Evolutionary conservation across 2,329 filamentous ascomycete species (phyloP).

Genomic region (Cytospora mali): DNA sequence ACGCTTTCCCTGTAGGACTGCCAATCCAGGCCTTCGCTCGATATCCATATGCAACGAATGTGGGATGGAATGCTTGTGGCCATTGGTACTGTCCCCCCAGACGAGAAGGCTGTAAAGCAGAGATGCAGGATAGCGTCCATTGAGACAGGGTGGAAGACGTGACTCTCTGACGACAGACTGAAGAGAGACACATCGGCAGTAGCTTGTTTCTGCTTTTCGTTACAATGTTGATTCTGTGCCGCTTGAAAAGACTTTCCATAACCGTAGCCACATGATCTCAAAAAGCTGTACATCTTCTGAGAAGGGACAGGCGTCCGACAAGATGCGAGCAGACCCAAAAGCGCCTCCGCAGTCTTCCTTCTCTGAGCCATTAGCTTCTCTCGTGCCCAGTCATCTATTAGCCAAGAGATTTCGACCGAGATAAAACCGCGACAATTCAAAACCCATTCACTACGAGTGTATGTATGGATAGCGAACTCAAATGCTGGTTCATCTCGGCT

Average conservation of each 20-base stretch:
- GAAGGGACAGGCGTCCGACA: neutral
- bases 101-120: conserved; percentile 1
- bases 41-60: neutral
- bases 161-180: neutral
- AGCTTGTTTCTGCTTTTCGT: neutral
- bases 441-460: neutral
- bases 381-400: neutral
- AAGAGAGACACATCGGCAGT: neutral
- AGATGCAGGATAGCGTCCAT: neutral
- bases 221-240: neutral
- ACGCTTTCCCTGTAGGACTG: neutral
- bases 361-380: neutral
- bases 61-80: neutral
- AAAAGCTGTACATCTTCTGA: neutral
- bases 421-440: neutral
- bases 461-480: neutral
- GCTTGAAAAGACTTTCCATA: neutral
- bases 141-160: neutral
- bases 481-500: neutral
- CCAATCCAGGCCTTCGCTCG: neutral
- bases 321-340: neutral
- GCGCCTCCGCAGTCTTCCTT: neutral
- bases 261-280: neutral
- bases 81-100: neutral
- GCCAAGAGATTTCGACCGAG: neutral